Evolutionary conservation across 768 basidiomycete species (phyloP).

Genomic region (Tricholoma hemisulphureum): DNA sequence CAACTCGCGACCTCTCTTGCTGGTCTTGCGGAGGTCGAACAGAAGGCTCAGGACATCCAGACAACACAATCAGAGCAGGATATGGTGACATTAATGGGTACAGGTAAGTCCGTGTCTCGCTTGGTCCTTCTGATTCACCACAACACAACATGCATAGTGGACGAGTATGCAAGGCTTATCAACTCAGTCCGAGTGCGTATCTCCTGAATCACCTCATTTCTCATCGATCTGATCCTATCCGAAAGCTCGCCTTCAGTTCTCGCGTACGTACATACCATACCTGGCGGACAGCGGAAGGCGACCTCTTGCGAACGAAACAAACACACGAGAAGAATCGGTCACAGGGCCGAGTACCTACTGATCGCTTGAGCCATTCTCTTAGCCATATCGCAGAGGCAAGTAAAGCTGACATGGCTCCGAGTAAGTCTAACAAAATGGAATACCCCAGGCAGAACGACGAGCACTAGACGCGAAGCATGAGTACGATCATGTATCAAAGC

Average conservation of each 20-base stretch:
- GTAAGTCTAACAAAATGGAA: background rate
- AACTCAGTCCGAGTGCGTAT: constrained; percentile 75
- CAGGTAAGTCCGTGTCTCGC: constrained; percentile 41
- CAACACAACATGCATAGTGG: constrained; percentile 43
- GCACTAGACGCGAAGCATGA: constrained; percentile 82
- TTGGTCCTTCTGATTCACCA: background rate
- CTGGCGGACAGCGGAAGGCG: constrained; percentile 80
- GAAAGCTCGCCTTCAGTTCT: constrained; percentile 81
- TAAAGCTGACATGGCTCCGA: background rate
- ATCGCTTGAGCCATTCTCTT: constrained; percentile 71
- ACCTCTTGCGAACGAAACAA: constrained; percentile 68
- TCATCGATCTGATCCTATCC: background rate
- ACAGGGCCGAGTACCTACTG: constrained; percentile 69
- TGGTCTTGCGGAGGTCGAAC: constrained; percentile 72
- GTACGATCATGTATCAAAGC: constrained; percentile 83
- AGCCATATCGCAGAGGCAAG: constrained; percentile 78
- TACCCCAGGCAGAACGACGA: constrained; percentile 73
- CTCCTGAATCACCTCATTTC: background rate
- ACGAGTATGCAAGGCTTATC: constrained; percentile 92
- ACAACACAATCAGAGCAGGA: constrained; percentile 79
- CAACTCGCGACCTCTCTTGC: constrained; percentile 70
- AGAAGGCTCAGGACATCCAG: constrained; percentile 71
- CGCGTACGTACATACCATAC: constrained; percentile 78
- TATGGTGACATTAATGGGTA: constrained; percentile 74
- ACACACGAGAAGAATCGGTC: constrained; percentile 79